Conservation (phyloP, 768 basidiomycete genomes). For the Panaeolus cyanescens region DNA sequence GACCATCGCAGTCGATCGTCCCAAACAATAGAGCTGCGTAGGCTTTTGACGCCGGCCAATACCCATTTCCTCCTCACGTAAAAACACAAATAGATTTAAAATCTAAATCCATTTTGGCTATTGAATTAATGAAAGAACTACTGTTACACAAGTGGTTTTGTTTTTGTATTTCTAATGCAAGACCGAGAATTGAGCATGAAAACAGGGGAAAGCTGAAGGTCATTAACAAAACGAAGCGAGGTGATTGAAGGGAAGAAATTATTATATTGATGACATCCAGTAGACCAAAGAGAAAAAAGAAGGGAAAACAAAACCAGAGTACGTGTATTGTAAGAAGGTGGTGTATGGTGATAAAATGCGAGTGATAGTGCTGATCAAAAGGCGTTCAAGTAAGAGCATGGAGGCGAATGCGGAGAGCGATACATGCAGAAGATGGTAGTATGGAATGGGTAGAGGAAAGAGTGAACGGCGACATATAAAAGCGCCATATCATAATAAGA, state of each 20-base stretch:
- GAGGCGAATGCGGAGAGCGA: background rate
- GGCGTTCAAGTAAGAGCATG: background rate
- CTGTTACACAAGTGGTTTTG: too few species aligned
- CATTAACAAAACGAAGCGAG: background rate
- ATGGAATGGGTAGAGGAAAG: background rate
- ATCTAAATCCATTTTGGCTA: too few species aligned
- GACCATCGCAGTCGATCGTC: too few species aligned
- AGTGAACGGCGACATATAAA: background rate
- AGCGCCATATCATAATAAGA: background rate
- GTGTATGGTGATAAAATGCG: background rate
- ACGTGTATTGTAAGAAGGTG: background rate
- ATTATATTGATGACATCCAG: background rate
- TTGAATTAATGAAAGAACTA: too few species aligned
- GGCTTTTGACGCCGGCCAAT: too few species aligned
- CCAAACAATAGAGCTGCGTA: too few species aligned
- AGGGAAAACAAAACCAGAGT: background rate
- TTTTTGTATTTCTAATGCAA: too few species aligned
- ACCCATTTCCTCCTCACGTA: too few species aligned
- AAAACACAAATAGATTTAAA: too few species aligned
- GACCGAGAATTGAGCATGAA: too few species aligned
- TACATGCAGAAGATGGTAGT: background rate
- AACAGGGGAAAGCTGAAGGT: background rate
- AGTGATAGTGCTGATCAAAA: background rate
- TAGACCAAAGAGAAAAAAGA: background rate
- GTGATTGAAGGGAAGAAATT: background rate